A percentile compares a stretch with the other conserved stretches of the same genome.
These are phyloP conservation scores for Hypericum androsaemum DNA, from an alignment of 345 rosid genomes.

Conservation along the genomic window DNA sequence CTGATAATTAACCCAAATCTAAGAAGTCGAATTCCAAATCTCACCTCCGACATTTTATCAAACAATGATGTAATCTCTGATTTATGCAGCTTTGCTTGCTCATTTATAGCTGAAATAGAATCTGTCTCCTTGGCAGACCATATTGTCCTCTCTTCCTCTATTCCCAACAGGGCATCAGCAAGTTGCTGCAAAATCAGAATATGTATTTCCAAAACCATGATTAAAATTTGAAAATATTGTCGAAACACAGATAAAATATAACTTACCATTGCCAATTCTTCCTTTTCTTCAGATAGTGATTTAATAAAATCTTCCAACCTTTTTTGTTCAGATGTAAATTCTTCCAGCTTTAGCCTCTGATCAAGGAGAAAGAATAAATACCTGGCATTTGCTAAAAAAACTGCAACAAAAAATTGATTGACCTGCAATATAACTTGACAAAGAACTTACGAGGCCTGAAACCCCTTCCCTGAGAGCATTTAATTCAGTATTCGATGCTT, in stretches of 20 bases:
- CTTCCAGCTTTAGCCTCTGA: constrained; percentile 55
- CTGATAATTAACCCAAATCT: background rate
- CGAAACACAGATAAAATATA: constrained; percentile 3
- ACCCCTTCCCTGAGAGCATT: constrained; percentile 42
- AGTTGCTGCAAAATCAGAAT: constrained; percentile 56
- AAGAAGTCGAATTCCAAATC: constrained; percentile 11
- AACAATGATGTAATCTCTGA: constrained; percentile 37
- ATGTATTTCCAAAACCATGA: background rate
- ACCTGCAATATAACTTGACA: background rate
- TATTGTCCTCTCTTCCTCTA: constrained; percentile 88
- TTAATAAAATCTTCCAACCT: constrained; percentile 40
- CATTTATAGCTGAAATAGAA: constrained; percentile 47
- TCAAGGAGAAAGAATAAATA: constrained; percentile 12
- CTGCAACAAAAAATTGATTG: constrained; percentile 1
- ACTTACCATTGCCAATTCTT: constrained; percentile 78
- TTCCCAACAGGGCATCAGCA: constrained; percentile 64
- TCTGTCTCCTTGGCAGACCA: constrained; percentile 69
- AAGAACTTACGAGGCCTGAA: constrained; percentile 39
- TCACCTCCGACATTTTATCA: constrained; percentile 48
- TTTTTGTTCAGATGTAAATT: constrained; percentile 41
- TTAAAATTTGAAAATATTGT: constrained; percentile 1
- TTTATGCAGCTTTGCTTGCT: constrained; percentile 35
- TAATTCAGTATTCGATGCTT: constrained; percentile 39
- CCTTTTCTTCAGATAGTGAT: constrained; percentile 62
- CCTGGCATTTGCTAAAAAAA: constrained; percentile 7